phyloP scores from a whole-genome alignment of 768 basidiomycete genomes.

The Macrolepiota albuminosa region DNA sequence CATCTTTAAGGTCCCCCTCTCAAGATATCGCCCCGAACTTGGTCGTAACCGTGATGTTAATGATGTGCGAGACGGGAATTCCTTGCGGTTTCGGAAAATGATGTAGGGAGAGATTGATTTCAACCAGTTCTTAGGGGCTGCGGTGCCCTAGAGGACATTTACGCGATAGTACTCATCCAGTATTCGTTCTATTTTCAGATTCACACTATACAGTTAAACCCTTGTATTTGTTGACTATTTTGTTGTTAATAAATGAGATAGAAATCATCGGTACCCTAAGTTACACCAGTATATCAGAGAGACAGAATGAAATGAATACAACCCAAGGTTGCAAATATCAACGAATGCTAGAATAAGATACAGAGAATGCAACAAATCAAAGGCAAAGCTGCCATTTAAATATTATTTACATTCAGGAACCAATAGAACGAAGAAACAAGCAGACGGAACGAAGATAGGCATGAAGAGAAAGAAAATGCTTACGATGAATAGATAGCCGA shows the following conservation, averaged over 20 bases:
- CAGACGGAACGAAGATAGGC: background rate
- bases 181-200: background rate
- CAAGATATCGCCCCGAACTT: slow-evolving; percentile 35
- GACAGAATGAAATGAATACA: background rate
- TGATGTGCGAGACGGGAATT: slow-evolving; percentile 26
- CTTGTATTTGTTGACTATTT: background rate
- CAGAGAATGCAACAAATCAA: slow-evolving; percentile 4
- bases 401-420: background rate
- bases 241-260: background rate
- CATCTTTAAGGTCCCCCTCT: slow-evolving; percentile 46
- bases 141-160: background rate
- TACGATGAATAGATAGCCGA: background rate
- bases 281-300: background rate
- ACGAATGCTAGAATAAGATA: background rate
- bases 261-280: background rate
- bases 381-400: slow-evolving; percentile 3
- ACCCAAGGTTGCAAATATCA: background rate
- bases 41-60: background rate
- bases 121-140: background rate
- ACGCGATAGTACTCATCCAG: background rate
- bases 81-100: slow-evolving; percentile 31
- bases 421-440: background rate
- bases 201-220: background rate
- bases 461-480: background rate
- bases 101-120: slow-evolving; percentile 4